Percentiles rank a stretch among this genome's conserved stretches.
Evolutionary conservation across 306 rosid genomes (phyloP).

Genomic region (Medicago arabica): DNA sequence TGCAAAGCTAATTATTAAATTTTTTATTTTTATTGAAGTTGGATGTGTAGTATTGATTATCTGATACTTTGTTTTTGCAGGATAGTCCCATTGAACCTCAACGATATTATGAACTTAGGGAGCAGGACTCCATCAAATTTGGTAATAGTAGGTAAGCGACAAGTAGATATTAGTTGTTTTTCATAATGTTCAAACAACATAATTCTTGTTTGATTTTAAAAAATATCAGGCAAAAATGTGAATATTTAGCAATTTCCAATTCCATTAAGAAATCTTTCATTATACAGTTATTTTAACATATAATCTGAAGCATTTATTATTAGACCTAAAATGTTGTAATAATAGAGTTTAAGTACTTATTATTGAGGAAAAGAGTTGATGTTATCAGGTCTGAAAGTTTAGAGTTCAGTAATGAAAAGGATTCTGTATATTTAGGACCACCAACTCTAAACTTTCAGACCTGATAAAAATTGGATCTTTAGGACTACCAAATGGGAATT

Average conservation of each 20-base stretch:
- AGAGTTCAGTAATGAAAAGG: not conserved
- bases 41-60: slow-evolving; percentile 23
- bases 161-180: slow-evolving; percentile 23
- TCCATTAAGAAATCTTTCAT: not conserved
- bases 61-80: slow-evolving; percentile 57
- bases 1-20: not conserved
- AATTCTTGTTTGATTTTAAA: slow-evolving; percentile 22
- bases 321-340: not conserved
- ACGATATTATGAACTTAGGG: slow-evolving; percentile 91
- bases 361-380: not conserved
- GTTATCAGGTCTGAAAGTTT: not conserved
- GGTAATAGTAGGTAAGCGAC: slow-evolving; percentile 89
- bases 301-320: not conserved
- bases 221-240: not conserved
- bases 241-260: not conserved
- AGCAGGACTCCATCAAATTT: slow-evolving; percentile 84
- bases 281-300: slow-evolving; percentile 3
- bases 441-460: no score
- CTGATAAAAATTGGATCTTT: no score
- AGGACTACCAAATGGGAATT: no score
- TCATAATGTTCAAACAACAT: slow-evolving; percentile 28
- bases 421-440: not conserved
- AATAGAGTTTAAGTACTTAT: not conserved
- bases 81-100: slow-evolving; percentile 89
- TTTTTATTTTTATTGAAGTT: slow-evolving; percentile 15